A percentile compares a stretch with the other conserved stretches of the same genome.
These are phyloP conservation scores for Sporisorium iseilematis-ciliati DNA, from an alignment of 1,284 basidiomycete genomes.

Conservation along the genomic window DNA sequence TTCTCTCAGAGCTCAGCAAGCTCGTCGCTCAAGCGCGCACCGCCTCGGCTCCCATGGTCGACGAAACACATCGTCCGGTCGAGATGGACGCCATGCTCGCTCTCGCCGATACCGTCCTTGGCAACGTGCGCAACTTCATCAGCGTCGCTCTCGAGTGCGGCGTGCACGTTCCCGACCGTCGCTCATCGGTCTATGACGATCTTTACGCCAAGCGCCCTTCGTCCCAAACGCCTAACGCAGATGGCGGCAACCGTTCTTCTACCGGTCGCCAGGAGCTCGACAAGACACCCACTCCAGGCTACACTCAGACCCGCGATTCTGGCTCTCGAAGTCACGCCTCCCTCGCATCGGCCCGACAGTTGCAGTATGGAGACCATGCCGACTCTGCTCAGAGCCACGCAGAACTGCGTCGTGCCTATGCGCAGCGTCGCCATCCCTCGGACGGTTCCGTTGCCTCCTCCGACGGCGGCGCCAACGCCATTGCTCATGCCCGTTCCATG, in stretches of 20 bases:
- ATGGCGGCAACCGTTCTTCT: background rate
- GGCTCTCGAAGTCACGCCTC: slow-evolving; percentile 20
- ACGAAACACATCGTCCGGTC: slow-evolving; percentile 65
- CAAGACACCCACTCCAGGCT: slow-evolving; percentile 60
- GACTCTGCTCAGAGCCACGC: slow-evolving; percentile 19
- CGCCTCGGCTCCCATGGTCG: slow-evolving; percentile 72
- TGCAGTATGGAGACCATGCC: slow-evolving; percentile 14
- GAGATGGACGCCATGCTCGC: slow-evolving; percentile 70
- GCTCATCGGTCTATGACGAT: slow-evolving; percentile 60
- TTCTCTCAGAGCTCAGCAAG: slow-evolving; percentile 83
- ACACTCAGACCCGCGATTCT: slow-evolving; percentile 31
- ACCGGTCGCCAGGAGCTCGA: slow-evolving; percentile 43
- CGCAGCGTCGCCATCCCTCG: slow-evolving; percentile 44
- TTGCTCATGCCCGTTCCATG: slow-evolving; percentile 40
- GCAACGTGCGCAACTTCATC: slow-evolving; percentile 72
- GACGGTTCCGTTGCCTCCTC: slow-evolving; percentile 45
- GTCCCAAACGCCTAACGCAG: background rate
- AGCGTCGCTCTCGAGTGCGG: slow-evolving; percentile 83
- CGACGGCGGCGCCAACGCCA: slow-evolving; percentile 27
- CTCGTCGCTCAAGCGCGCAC: slow-evolving; percentile 86
- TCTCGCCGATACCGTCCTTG: slow-evolving; percentile 71
- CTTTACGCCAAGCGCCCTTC: slow-evolving; percentile 37
- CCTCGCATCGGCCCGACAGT: slow-evolving; percentile 24
- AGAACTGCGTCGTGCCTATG: slow-evolving; percentile 30
- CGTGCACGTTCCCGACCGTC: slow-evolving; percentile 77